Percentiles rank a stretch among this genome's conserved stretches.
phyloP scores from a whole-genome alignment of 2,329 filamentous ascomycete species.

The Beauveria scarabaeidicola region DNA sequence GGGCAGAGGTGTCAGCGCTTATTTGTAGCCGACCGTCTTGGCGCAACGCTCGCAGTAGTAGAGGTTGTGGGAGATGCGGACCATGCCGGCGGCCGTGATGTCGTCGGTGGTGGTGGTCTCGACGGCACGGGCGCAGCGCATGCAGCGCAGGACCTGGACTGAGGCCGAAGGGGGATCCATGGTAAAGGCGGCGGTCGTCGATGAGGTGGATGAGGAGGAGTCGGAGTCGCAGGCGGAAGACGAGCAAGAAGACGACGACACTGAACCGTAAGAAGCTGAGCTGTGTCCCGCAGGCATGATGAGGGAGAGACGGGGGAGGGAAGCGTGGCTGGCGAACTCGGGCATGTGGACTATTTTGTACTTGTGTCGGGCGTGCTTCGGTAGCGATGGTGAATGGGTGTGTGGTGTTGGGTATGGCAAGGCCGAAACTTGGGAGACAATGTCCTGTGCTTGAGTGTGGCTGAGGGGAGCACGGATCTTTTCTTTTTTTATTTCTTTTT shows the following conservation, averaged over 20 bases:
- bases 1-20: constrained; percentile 20
- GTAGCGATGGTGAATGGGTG: background rate
- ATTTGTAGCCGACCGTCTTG: constrained; percentile 55
- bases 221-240: constrained; percentile 37
- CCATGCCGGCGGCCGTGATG: constrained; percentile 50
- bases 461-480: background rate
- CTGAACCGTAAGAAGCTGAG: constrained; percentile 25
- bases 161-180: constrained; percentile 45
- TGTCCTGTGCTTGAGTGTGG: background rate
- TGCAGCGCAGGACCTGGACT: constrained; percentile 53
- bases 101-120: constrained; percentile 56
- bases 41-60: constrained; percentile 60
- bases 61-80: constrained; percentile 55
- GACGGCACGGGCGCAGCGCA: constrained; percentile 51
- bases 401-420: background rate
- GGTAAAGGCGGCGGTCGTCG: constrained; percentile 25
- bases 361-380: background rate
- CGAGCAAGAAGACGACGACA: constrained; percentile 20
- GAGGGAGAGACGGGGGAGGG: constrained; percentile 13
- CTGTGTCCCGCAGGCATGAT: constrained; percentile 18
- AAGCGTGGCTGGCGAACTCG: background rate
- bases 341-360: constrained; percentile 9
- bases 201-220: constrained; percentile 27
- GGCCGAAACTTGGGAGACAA: background rate
- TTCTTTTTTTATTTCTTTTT: background rate